Percentiles rank a stretch among this genome's conserved stretches.
Evolutionary conservation across 1,284 basidiomycete genomes (phyloP).

Genomic region (Boletus sp.): DNA sequence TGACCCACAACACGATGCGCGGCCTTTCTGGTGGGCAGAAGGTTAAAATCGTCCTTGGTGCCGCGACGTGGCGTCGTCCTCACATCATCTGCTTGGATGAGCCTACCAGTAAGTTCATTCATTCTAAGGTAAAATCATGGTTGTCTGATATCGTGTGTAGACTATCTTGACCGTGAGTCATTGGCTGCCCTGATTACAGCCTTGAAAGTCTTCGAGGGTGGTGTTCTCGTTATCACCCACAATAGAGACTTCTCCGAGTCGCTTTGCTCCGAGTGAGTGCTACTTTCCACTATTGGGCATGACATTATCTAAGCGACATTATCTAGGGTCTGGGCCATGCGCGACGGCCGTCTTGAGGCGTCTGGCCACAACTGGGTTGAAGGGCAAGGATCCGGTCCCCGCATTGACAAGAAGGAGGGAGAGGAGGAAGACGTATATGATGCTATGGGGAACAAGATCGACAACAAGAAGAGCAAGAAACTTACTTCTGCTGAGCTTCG

Average conservation of each 20-base stretch:
- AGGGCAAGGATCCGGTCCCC: conserved; percentile 87
- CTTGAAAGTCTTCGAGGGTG: conserved; percentile 94
- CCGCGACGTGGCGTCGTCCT: conserved; percentile 96
- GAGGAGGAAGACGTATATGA: conserved; percentile 89
- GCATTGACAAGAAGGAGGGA: conserved; percentile 86
- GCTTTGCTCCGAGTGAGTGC: conserved; percentile 68
- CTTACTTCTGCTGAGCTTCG: conserved; percentile 75
- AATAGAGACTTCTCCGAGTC: conserved; percentile 98
- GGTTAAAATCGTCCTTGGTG: conserved; percentile 98
- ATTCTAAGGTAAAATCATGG: not conserved
- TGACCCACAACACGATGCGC: conserved; percentile 94
- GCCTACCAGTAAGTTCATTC: conserved; percentile 71
- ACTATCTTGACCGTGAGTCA: conserved; percentile 97
- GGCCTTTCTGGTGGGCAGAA: conserved; percentile 99
- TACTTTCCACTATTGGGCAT: conserved; percentile 29
- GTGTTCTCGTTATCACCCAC: conserved; percentile 96
- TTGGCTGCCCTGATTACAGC: conserved; percentile 95
- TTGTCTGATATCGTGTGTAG: conserved; percentile 35
- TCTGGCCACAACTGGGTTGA: conserved; percentile 99
- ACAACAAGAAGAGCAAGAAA: conserved; percentile 82
- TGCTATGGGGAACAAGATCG: conserved; percentile 96
- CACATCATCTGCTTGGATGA: conserved; percentile 98
- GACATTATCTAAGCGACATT: conserved; percentile 1
- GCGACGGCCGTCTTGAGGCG: conserved; percentile 86
- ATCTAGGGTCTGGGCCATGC: conserved; percentile 86